Percentiles rank a stretch among this genome's conserved stretches.
Conservation (phyloP, 345 rosid genomes). For the Eucalyptus pauciflora region DNA sequence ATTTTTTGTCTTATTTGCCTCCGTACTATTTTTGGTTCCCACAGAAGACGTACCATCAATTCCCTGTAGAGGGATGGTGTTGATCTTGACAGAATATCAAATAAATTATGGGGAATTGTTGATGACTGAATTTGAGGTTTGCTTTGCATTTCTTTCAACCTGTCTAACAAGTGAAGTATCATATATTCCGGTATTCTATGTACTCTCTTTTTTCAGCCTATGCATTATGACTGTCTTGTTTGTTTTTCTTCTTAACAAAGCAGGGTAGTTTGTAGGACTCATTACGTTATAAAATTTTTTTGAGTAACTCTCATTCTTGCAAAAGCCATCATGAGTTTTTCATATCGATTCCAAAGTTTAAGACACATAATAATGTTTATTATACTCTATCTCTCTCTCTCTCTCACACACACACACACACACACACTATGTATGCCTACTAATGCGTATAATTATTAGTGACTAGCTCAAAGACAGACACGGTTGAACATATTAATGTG, state of each 20-base stretch:
- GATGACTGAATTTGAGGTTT: background rate
- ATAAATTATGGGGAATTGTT: background rate
- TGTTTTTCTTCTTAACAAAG: background rate
- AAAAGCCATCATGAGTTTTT: background rate
- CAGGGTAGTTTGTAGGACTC: background rate
- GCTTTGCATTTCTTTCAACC: background rate
- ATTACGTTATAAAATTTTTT: rapidly evolving
- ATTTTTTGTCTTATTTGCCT: no score
- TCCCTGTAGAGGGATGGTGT: background rate
- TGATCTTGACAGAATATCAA: background rate
- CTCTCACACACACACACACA: background rate
- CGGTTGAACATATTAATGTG: no score
- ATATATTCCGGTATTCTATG: background rate
- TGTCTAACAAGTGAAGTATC: background rate
- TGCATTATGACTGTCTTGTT: background rate
- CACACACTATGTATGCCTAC: no score
- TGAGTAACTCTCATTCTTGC: background rate
- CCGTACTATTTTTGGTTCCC: background rate
- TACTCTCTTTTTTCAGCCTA: background rate
- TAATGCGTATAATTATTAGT: no score
- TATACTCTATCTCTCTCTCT: background rate
- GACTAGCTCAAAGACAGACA: no score
- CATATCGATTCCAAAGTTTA: no score
- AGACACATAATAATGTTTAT: background rate
- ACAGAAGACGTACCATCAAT: background rate